Percentiles rank a stretch among this genome's conserved stretches.
These are phyloP conservation scores for Xerocomellus dryophilus DNA, from an alignment of 768 basidiomycete genomes.

Conservation along the genomic window DNA sequence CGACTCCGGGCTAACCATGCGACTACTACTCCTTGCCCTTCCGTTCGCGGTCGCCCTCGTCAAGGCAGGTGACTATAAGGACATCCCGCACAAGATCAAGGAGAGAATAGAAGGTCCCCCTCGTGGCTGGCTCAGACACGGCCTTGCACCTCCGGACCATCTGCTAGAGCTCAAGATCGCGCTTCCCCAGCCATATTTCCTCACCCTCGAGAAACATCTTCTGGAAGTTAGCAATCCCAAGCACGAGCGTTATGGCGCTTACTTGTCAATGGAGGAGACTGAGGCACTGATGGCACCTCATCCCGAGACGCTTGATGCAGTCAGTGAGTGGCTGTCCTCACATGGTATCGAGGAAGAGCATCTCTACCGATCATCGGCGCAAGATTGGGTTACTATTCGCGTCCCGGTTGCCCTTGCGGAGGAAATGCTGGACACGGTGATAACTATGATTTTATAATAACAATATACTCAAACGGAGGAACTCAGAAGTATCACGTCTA, in stretches of 20 bases:
- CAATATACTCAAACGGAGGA: neutral
- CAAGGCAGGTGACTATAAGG: constrained; percentile 6
- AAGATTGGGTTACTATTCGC: constrained; percentile 65
- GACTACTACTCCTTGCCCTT: constrained; percentile 10
- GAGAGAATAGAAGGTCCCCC: constrained; percentile 46
- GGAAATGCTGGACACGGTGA: constrained; percentile 67
- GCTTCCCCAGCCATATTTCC: constrained; percentile 52
- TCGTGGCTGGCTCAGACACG: constrained; percentile 45
- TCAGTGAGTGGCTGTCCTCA: constrained; percentile 59
- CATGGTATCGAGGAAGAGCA: constrained; percentile 51
- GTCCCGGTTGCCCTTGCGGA: constrained; percentile 61
- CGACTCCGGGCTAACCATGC: constrained; percentile 6
- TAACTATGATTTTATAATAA: constrained; percentile 6
- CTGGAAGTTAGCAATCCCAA: constrained; percentile 58
- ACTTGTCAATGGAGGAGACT: constrained; percentile 66
- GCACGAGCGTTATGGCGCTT: constrained; percentile 51
- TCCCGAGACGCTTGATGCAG: constrained; percentile 47
- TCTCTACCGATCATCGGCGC: constrained; percentile 55
- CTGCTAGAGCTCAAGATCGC: constrained; percentile 56
- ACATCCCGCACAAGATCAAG: constrained; percentile 39
- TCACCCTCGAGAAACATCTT: constrained; percentile 47
- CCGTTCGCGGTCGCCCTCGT: constrained; percentile 13
- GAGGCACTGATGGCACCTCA: constrained; percentile 60
- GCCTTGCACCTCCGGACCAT: constrained; percentile 43
- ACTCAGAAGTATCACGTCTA: constrained; percentile 61